These are phyloP conservation scores for Excoecaria agallocha DNA, from an alignment of 345 rosid genomes.

Conservation along the genomic window DNA sequence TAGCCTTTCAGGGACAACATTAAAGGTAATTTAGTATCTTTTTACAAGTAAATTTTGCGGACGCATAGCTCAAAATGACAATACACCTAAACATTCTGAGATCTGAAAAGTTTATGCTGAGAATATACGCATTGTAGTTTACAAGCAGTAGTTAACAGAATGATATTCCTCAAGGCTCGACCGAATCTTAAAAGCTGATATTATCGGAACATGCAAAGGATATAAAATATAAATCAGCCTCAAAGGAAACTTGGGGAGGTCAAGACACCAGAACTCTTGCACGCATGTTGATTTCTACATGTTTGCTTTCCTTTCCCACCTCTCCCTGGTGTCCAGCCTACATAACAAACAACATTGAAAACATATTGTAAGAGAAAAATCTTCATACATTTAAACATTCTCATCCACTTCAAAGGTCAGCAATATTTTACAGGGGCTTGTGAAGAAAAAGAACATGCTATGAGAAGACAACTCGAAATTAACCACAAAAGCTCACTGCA, in stretches of 20 bases:
- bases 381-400: not conserved
- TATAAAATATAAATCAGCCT: not conserved
- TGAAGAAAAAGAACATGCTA: not conserved
- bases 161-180: not conserved
- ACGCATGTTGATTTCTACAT: not conserved
- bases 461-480: not conserved
- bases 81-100: too few species aligned
- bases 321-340: conserved; percentile 68
- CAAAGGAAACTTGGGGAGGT: not conserved
- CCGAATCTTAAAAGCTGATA: not conserved
- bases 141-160: not conserved
- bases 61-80: too few species aligned
- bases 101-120: too few species aligned
- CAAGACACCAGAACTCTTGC: not conserved
- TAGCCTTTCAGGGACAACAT: too few species aligned
- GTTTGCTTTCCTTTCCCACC: conserved; percentile 64
- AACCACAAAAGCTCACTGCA: not conserved
- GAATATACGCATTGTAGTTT: not conserved
- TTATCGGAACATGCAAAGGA: not conserved
- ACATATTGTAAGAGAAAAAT: not conserved
- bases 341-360: conserved; percentile 4
- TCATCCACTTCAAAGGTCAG: not conserved
- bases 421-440: not conserved
- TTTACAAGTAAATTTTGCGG: too few species aligned
- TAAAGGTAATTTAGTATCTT: too few species aligned